phyloP scores from a whole-genome alignment of 495 filamentous ascomycete species.

The Trichodelitschia bisporula region DNA sequence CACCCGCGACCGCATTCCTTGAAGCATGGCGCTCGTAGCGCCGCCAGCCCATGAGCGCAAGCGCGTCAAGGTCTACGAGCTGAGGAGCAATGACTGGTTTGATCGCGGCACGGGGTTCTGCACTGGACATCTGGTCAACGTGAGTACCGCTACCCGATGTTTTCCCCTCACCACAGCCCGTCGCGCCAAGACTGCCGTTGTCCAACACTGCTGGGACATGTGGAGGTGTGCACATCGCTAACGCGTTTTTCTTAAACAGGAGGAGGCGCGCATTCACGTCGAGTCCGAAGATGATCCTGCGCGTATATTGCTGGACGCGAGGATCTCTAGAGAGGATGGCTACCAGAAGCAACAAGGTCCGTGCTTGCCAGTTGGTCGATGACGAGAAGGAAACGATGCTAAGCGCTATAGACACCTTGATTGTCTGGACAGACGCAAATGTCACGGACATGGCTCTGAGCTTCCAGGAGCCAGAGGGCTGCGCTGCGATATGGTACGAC shows the following conservation, averaged over 20 bases:
- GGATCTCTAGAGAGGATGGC: slow-evolving; percentile 78
- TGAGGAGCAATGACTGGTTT: slow-evolving; percentile 97
- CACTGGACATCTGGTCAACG: slow-evolving; percentile 47
- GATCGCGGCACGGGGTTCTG: slow-evolving; percentile 95
- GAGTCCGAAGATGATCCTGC: slow-evolving; percentile 79
- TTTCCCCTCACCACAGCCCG: not conserved
- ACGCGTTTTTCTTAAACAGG: slow-evolving; percentile 18
- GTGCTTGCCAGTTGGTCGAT: slow-evolving; percentile 6
- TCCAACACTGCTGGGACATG: not conserved
- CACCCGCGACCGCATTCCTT: too few species aligned
- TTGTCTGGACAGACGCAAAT: slow-evolving; percentile 84
- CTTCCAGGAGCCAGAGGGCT: slow-evolving; percentile 94
- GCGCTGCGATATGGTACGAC: slow-evolving; percentile 63
- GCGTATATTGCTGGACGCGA: slow-evolving; percentile 65
- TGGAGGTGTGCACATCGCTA: slow-evolving; percentile 2
- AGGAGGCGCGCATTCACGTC: slow-evolving; percentile 73
- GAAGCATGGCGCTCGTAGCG: slow-evolving; percentile 86
- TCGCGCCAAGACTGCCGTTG: slow-evolving; percentile 3
- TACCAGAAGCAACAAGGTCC: slow-evolving; percentile 97
- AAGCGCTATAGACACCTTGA: slow-evolving; percentile 50
- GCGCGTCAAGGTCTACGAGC: slow-evolving; percentile 97
- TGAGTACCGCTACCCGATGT: too few species aligned
- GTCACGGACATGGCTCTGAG: slow-evolving; percentile 92
- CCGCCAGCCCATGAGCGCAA: slow-evolving; percentile 67
- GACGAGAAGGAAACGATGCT: not conserved